These are phyloP conservation scores for Fusarium sp. DNA, from an alignment of 2,329 filamentous ascomycete genomes.

Conservation along the genomic window DNA sequence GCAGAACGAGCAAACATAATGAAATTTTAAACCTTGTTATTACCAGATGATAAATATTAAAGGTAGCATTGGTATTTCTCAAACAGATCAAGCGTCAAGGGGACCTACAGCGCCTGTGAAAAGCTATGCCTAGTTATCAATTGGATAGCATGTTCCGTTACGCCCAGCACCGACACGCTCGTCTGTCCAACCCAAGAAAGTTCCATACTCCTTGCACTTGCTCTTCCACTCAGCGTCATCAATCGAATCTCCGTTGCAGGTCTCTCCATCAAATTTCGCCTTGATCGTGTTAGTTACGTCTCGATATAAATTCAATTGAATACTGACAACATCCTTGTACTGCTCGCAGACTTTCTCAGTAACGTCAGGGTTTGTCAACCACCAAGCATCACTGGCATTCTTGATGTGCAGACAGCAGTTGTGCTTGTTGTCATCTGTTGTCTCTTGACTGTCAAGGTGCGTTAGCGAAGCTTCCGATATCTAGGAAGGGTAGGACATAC, in stretches of 20 bases:
- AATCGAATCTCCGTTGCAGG: background rate
- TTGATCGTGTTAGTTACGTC: background rate
- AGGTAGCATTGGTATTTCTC: no score
- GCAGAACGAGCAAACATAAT: no score
- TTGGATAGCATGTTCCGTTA: background rate
- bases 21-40: no score
- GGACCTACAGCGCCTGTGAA: no score
- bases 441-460: background rate
- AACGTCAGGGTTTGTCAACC: background rate
- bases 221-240: background rate
- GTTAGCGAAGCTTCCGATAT: background rate
- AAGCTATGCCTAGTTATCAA: background rate
- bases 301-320: accelerated
- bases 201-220: background rate
- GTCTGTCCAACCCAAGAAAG: background rate
- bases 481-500: background rate
- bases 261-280: background rate
- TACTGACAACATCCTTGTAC: background rate
- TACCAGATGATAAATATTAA: no score
- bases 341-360: background rate
- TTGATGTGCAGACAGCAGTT: background rate
- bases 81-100: no score
- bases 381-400: background rate
- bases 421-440: background rate
- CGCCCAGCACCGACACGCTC: background rate